Conservation (phyloP, 192 early-diverging fungal species). For the Gaertneriomyces sp. region DNA sequence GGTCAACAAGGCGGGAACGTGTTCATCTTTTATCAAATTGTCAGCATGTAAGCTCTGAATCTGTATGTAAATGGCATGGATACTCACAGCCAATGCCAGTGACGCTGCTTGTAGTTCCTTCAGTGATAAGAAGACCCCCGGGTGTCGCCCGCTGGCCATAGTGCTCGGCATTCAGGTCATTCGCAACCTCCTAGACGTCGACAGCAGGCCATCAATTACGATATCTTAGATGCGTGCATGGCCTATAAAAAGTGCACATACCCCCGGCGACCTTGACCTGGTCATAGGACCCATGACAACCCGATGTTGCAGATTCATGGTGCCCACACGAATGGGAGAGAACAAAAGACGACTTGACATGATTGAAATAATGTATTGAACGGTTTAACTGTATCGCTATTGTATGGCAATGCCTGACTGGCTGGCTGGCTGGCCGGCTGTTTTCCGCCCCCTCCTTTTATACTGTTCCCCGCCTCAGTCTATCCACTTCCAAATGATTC, state of each 20-base stretch:
- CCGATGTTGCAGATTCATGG: constrained; percentile 36
- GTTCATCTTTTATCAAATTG: neutral
- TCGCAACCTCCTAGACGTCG: constrained; percentile 28
- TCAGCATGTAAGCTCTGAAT: constrained; percentile 3
- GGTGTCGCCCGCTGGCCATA: constrained; percentile 44
- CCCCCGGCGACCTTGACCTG: constrained; percentile 28
- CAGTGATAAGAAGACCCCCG: constrained; percentile 46
- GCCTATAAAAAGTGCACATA: constrained; percentile 1
- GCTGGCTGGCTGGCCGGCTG: too few relatives aligned
- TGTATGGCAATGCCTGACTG: too few relatives aligned
- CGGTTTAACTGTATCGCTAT: too few relatives aligned
- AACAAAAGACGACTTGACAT: constrained; percentile 19
- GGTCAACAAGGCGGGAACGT: constrained; percentile 34
- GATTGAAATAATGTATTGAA: neutral
- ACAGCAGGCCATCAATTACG: too few relatives aligned
- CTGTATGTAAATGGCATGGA: constrained; percentile 1
- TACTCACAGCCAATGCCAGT: constrained; percentile 19
- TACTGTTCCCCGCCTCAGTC: too few relatives aligned
- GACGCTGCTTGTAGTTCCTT: constrained; percentile 31
- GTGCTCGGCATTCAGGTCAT: constrained; percentile 40
- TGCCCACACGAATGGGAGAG: constrained; percentile 37
- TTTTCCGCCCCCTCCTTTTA: too few relatives aligned
- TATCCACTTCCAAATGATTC: too few relatives aligned
- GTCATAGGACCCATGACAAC: constrained; percentile 45
- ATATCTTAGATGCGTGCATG: too few relatives aligned